phyloP scores from a whole-genome alignment of 495 filamentous ascomycete genomes.

The Sporormia fimetaria region DNA sequence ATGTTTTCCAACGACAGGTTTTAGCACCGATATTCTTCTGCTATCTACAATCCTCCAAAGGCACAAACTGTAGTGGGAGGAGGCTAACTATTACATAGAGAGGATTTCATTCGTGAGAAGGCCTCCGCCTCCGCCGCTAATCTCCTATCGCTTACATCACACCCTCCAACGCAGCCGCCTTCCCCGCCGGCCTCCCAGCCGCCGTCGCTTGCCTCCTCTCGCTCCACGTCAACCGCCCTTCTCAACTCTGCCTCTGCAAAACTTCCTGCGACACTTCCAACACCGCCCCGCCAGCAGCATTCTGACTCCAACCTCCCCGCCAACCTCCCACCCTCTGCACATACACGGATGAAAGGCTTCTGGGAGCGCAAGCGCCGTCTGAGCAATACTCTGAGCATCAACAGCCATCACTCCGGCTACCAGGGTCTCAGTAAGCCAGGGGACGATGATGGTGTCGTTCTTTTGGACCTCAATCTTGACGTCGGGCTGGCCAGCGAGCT shows the following conservation, averaged over 20 bases:
- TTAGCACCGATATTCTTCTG: too few relatives aligned
- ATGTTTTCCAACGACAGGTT: too few relatives aligned
- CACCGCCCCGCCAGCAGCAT: slow-evolving; percentile 11
- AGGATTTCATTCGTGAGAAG: slow-evolving; percentile 28
- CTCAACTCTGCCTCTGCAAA: slow-evolving; percentile 9
- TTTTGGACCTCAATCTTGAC: too few relatives aligned
- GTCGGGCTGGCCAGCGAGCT: too few relatives aligned
- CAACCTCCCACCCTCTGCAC: slow-evolving; percentile 1
- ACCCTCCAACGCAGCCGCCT: slow-evolving; percentile 1
- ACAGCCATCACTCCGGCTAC: slow-evolving; percentile 6
- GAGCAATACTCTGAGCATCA: slow-evolving; percentile 1
- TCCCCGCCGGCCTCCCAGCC: not conserved
- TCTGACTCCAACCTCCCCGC: slow-evolving; percentile 4
- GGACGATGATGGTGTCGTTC: not conserved
- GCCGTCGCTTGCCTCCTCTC: slow-evolving; percentile 7
- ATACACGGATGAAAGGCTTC: slow-evolving; percentile 11
- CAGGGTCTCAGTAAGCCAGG: not conserved
- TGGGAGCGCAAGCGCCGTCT: slow-evolving; percentile 13
- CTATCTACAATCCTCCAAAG: too few relatives aligned
- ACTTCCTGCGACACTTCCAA: slow-evolving; percentile 8
- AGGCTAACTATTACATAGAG: slow-evolving; percentile 15
- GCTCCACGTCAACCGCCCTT: slow-evolving; percentile 2
- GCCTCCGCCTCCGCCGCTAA: slow-evolving; percentile 24
- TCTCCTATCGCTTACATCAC: slow-evolving; percentile 8
- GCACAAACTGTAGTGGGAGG: too few relatives aligned